phyloP scores from a whole-genome alignment of 1,284 basidiomycete genomes.

The Cryptococcus deneoformans region DNA sequence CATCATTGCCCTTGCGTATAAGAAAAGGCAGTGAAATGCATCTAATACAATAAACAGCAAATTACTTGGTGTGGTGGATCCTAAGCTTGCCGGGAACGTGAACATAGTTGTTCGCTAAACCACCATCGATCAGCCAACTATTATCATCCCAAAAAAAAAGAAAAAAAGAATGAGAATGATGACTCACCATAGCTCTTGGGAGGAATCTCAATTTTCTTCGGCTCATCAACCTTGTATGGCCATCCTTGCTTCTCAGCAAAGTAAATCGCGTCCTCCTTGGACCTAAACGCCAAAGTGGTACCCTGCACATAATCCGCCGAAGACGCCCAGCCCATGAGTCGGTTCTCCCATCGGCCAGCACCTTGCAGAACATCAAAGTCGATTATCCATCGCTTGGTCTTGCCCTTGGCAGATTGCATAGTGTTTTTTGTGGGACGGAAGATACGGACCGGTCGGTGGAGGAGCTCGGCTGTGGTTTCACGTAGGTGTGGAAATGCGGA shows the following conservation, averaged over 20 bases:
- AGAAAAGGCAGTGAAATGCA: not conserved
- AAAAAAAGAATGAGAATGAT: too few species aligned
- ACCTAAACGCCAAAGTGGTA: constrained; percentile 78
- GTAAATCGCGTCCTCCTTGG: constrained; percentile 88
- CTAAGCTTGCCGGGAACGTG: constrained; percentile 80
- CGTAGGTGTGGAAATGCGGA: not conserved
- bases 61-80: constrained; percentile 87
- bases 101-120: constrained; percentile 72
- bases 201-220: constrained; percentile 68
- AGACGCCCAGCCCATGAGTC: constrained; percentile 96
- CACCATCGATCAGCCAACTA: not conserved
- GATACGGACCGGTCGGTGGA: constrained; percentile 84
- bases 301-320: constrained; percentile 98
- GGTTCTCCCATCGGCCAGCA: constrained; percentile 94
- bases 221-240: constrained; percentile 61
- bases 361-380: constrained; percentile 92
- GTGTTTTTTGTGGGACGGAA: constrained; percentile 92
- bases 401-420: constrained; percentile 88
- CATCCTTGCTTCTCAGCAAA: constrained; percentile 59
- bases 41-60: not conserved
- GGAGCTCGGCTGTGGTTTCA: constrained; percentile 65
- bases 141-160: too few species aligned
- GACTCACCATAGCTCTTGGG: constrained; percentile 80
- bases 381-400: constrained; percentile 86
- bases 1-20: too few species aligned